Percentiles rank a stretch among this genome's conserved stretches.
Conservation (phyloP, 2,329 filamentous ascomycete genomes). For the Tolypocladium amazonense region DNA sequence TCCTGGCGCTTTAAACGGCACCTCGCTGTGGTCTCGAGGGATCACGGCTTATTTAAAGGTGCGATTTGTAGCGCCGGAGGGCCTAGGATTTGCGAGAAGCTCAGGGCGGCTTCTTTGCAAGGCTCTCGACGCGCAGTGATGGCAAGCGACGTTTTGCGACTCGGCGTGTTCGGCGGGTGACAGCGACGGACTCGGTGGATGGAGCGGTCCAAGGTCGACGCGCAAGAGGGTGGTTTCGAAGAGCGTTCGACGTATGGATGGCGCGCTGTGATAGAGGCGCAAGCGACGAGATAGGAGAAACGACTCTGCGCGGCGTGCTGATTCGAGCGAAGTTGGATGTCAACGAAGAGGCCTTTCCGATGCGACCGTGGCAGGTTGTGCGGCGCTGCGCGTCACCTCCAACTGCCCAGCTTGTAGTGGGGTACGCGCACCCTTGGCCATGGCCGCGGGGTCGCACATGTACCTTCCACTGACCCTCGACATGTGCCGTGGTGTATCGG, state of each 20-base stretch:
- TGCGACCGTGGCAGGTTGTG: not conserved
- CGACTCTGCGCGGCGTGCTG: not conserved
- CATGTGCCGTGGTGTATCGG: not conserved
- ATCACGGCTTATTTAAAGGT: slow-evolving; percentile 92
- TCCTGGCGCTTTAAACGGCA: slow-evolving; percentile 48
- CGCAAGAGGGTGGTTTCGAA: slow-evolving; percentile 7
- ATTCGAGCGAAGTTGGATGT: not conserved
- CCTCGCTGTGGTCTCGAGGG: slow-evolving; percentile 80
- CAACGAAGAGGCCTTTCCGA: not conserved
- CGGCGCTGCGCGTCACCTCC: slow-evolving; percentile 10
- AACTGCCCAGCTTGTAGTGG: not conserved
- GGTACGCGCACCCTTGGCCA: not conserved
- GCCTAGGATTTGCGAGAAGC: slow-evolving; percentile 1
- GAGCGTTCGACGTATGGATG: not conserved
- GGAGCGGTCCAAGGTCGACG: not conserved
- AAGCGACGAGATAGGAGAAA: not conserved
- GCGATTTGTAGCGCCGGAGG: slow-evolving; percentile 27
- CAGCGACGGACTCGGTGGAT: not conserved
- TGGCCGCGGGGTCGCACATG: not conserved
- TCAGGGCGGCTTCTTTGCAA: not conserved
- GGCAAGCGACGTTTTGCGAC: not conserved
- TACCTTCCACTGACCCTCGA: not conserved
- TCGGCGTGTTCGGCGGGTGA: not conserved
- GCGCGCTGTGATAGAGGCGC: too few relatives aligned
- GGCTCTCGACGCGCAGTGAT: not conserved